Percentiles rank a stretch among this genome's conserved stretches.
Conservation (phyloP, 441 rosid genomes). For the Syzygium syzygioides region DNA sequence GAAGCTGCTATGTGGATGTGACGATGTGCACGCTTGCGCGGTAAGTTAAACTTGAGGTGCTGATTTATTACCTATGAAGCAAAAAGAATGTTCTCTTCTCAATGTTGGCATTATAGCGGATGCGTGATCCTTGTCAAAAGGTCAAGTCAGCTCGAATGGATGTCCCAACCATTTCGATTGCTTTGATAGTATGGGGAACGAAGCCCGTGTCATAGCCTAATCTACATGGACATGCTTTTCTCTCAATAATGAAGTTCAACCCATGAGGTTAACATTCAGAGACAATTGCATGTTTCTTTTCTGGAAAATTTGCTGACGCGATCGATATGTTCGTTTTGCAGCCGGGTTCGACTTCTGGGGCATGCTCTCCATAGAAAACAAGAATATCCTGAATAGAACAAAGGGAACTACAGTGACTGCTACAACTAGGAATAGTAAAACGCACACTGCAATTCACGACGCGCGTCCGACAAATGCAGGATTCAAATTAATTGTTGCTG, state of each 20-base stretch:
- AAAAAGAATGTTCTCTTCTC: neutral
- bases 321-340: constrained; percentile 6
- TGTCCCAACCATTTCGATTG: neutral
- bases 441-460: neutral
- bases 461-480: neutral
- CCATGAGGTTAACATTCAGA: neutral
- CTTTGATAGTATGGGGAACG: neutral
- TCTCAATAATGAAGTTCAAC: neutral
- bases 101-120: neutral
- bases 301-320: neutral
- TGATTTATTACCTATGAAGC: neutral
- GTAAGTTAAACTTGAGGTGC: constrained; percentile 16
- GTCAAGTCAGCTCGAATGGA: neutral
- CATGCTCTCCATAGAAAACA: constrained; percentile 17
- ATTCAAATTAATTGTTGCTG: neutral
- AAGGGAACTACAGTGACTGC: neutral
- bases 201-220: neutral
- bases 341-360: constrained; percentile 37
- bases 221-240: neutral
- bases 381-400: neutral
- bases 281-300: neutral
- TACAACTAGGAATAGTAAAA: neutral
- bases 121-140: neutral
- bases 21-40: constrained; percentile 39
- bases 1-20: constrained; percentile 37